Base-by-base conservation (phyloP, 1,284 basidiomycete genomes). In the Psilocybe mexicana region DNA sequence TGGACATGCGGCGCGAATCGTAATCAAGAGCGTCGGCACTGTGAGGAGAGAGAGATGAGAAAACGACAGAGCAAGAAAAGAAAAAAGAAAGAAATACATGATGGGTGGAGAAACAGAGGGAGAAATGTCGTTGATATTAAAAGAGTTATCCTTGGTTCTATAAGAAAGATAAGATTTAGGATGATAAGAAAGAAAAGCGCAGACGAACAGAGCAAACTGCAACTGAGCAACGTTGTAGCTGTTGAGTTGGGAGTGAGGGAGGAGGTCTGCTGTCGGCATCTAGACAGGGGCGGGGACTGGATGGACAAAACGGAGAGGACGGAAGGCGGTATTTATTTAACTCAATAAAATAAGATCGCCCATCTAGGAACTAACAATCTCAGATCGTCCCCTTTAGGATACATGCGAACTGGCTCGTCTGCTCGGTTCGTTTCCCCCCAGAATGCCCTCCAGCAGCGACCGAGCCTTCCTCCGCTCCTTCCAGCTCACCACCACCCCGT, bases 381-480 rank as follows among this genome's bases (percentile, higher is more conserved):
- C 61, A 65, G 63, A 69, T 64, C 61, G 55, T 51, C 58, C 56
- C 60, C 48, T 60, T 55, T 33, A 40, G 55, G 60, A 59, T 63
- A 63, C 53, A 63, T 64, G 12, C 18, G 36, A 40, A 43, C 58
- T 57, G 51, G 61, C 45, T 64, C 57, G 45, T 47, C 54, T 57
- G 61, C 45, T 64, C 57, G 45, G 49, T 56, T 57, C 59, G 51
- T 52, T 61, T 33, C 30, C 57, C 71, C 67, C 71, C 67, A 79
- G 72, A 65, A 90, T 80, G 56, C 84, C 82, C 69, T 75, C 76
- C 63, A 95, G 74, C 66, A 95, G 70, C 66, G 81, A 75, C 71
- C 83, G 79, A 56, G 92, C 92, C 79, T 95, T 96, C 60, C 77
- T 77, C 74, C 86, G 81, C 80, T 96, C 93, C 77, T 90, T 92